Conservation (phyloP, 2,329 filamentous ascomycete genomes). For the Cytospora chrysosperma region DNA sequence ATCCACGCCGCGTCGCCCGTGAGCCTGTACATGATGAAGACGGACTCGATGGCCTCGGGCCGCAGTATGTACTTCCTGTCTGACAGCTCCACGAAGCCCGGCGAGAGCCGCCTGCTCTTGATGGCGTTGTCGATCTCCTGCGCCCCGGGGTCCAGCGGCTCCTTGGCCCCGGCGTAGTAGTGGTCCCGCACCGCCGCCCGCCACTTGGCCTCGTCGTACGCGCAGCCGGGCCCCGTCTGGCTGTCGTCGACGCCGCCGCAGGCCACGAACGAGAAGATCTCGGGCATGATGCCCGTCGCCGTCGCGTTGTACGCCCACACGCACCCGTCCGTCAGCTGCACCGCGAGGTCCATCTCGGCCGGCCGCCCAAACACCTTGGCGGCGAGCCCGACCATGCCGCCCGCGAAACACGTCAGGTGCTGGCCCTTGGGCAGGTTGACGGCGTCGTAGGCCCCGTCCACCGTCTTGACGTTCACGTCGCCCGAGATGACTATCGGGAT, state of each 20-base stretch:
- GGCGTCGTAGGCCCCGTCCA: slow-evolving; percentile 27
- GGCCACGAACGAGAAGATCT: slow-evolving; percentile 52
- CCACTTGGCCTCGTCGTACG: slow-evolving; percentile 30
- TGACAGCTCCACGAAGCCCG: slow-evolving; percentile 54
- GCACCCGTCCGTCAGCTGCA: slow-evolving; percentile 61
- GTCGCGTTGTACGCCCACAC: slow-evolving; percentile 62
- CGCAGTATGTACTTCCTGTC: slow-evolving; percentile 64
- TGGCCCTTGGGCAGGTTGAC: slow-evolving; percentile 41
- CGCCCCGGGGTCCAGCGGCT: slow-evolving; percentile 11
- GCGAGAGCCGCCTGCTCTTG: slow-evolving; percentile 23
- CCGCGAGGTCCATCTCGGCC: slow-evolving; percentile 55
- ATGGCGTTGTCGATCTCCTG: slow-evolving; percentile 18
- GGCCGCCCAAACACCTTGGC: slow-evolving; percentile 57
- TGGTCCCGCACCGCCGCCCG: slow-evolving; percentile 20
- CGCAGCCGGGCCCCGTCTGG: slow-evolving; percentile 28
- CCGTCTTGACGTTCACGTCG: slow-evolving; percentile 36
- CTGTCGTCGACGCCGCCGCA: slow-evolving; percentile 32
- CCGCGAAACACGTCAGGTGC: slow-evolving; percentile 62
- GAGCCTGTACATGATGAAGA: slow-evolving; percentile 75
- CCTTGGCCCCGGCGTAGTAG: slow-evolving; percentile 4
- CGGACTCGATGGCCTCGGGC: slow-evolving; percentile 77
- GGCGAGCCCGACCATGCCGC: slow-evolving; percentile 65
- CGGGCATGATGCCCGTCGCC: slow-evolving; percentile 60
- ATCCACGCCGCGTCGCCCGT: slow-evolving; percentile 66
- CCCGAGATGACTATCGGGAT: slow-evolving; percentile 49